Base-by-base conservation (phyloP, 495 filamentous ascomycete species). In the Terfezia boudieri region DNA sequence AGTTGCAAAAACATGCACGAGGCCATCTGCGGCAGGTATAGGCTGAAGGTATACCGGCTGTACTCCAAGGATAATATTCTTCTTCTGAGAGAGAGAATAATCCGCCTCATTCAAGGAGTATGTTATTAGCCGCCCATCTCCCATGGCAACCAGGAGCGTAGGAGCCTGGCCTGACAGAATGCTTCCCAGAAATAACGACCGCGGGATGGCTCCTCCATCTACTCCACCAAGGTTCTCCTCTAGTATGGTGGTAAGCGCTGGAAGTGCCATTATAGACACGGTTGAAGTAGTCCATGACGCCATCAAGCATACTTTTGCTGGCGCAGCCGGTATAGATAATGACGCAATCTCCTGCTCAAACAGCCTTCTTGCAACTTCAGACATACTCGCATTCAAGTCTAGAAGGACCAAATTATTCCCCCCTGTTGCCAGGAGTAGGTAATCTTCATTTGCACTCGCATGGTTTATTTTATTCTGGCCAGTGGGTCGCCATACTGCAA, bases 91-190 rank as follows among this genome's bases (percentile, higher is more conserved):
- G 9, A 96, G 69, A 7, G 73, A 66, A 57, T 74, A 73, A 46
- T 75, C 72, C 0, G 61, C 41, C 0, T 71, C 61, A 37, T 86
- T 73, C n/a, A 92, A 70, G 37, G 76, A 74, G 66, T 88, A 99
- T 1, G 83, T 94, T 50, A 90, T 75, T 9, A 99, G 83, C 60
- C 82, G 84, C 23, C 90, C 90, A 67, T 95, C 89, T 20, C 89
- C 86, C 79, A 94, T 85, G n/a, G 87, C 83, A 26, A 94, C 72
- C 57, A 99, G 86, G 2, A 99, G 69, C 0, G 82, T 94, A 2
- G 86, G 68, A 59, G 5, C 64, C 43, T 41, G 63, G 51, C 43
- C 64, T 57, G 14, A 76, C 74, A 94, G 73, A 1, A 95, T 70
- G 49, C 84, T 76, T 4, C 82, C 80, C 10, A 96, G 71, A 2